Conservation (phyloP, 768 basidiomycete species). For the Erythrobasidium yunnanense region DNA sequence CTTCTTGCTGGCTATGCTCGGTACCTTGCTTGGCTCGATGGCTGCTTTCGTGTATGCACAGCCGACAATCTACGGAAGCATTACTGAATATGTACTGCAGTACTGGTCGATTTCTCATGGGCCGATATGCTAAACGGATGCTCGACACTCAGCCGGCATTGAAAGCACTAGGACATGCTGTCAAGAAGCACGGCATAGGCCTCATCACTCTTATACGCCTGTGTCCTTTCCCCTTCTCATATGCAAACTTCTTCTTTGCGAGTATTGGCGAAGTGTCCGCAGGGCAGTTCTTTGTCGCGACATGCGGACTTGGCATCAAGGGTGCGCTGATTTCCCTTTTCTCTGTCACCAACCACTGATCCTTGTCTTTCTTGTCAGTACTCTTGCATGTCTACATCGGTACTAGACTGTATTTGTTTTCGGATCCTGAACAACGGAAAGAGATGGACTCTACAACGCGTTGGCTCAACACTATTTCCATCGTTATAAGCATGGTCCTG, state of each 20-base stretch:
- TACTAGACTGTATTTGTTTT: slow-evolving; percentile 8
- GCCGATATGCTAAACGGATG: slow-evolving; percentile 5
- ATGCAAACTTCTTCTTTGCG: slow-evolving; percentile 18
- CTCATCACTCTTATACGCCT: slow-evolving; percentile 7
- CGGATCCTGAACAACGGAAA: slow-evolving; percentile 15
- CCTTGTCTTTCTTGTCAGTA: neutral
- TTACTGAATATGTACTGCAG: neutral
- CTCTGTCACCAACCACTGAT: neutral
- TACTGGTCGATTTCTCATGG: slow-evolving; percentile 6
- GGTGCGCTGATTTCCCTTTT: neutral
- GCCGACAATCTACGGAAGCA: neutral
- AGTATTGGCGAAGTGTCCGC: slow-evolving; percentile 2
- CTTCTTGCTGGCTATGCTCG: slow-evolving; percentile 4
- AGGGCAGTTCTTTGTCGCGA: slow-evolving; percentile 10
- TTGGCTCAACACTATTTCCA: slow-evolving; percentile 6
- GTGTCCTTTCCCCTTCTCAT: slow-evolving; percentile 9
- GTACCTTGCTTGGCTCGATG: slow-evolving; percentile 9
- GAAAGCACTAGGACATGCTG: slow-evolving; percentile 7
- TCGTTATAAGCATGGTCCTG: neutral
- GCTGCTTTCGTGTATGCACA: neutral
- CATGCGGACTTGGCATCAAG: slow-evolving; percentile 5
- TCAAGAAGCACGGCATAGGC: neutral
- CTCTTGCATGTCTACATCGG: slow-evolving; percentile 12
- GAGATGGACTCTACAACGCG: slow-evolving; percentile 16
- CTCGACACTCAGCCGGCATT: neutral